Conservation (phyloP, 441 rosid genomes). For the Arabidopsis lyrata region DNA sequence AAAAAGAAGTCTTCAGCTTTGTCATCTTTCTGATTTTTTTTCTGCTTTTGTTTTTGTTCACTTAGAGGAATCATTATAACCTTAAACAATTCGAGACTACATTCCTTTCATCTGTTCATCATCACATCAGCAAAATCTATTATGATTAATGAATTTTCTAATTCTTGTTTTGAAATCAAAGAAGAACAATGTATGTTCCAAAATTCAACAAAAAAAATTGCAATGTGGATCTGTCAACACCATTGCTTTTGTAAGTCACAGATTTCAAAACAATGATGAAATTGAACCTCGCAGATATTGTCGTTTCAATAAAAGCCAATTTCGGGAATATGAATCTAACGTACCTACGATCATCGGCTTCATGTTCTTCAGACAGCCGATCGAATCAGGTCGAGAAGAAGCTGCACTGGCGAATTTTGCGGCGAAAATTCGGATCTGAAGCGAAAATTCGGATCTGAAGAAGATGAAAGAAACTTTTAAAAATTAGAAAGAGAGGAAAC, state of each 20-base stretch:
- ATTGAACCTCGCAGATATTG: slow-evolving; percentile 5
- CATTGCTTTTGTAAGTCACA: neutral
- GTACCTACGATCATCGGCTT: slow-evolving; percentile 41
- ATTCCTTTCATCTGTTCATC: slow-evolving; percentile 6
- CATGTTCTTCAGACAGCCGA: slow-evolving; percentile 28
- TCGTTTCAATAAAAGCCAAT: slow-evolving; percentile 12
- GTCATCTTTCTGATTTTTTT: slow-evolving; percentile 28
- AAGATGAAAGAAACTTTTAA: neutral
- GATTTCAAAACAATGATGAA: slow-evolving; percentile 22
- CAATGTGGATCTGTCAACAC: slow-evolving; percentile 38
- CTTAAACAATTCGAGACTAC: slow-evolving; percentile 25
- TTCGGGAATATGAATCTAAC: neutral
- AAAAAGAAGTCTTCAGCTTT: slow-evolving; percentile 20
- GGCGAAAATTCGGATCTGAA: slow-evolving; percentile 44
- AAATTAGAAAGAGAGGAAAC: neutral
- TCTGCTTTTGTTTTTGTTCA: neutral
- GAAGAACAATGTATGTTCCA: neutral
- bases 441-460: slow-evolving; percentile 42
- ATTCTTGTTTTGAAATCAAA: slow-evolving; percentile 17
- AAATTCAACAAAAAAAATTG: slow-evolving; percentile 2
- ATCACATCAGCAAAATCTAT: slow-evolving; percentile 13
- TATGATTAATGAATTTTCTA: neutral
- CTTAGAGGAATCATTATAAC: slow-evolving; percentile 32
- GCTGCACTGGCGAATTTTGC: slow-evolving; percentile 25
- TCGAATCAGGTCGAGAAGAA: slow-evolving; percentile 28